phyloP scores from a whole-genome alignment of 2,329 filamentous ascomycete genomes.

The Remersonia thermophila region DNA sequence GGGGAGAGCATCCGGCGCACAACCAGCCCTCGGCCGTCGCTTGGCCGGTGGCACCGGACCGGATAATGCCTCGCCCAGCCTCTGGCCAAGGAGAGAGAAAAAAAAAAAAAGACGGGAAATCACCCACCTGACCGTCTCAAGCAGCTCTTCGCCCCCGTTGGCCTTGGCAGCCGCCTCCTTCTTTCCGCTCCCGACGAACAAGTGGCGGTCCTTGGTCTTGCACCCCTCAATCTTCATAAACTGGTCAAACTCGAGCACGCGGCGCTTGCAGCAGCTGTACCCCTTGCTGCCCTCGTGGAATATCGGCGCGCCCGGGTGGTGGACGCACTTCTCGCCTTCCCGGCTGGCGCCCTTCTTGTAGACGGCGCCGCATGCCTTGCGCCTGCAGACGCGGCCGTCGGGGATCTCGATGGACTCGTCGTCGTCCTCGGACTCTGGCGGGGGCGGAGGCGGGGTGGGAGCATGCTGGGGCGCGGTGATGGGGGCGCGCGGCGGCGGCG shows the following conservation, averaged over 20 bases:
- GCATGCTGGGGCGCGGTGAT: conserved; percentile 32
- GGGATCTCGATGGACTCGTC: conserved; percentile 64
- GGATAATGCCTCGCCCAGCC: conserved; percentile 1
- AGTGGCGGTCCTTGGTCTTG: conserved; percentile 64
- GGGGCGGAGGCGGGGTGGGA: conserved; percentile 43
- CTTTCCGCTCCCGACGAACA: conserved; percentile 70
- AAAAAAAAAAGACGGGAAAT: conserved; percentile 3
- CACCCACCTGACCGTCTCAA: conserved; percentile 63
- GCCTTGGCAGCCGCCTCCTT: conserved; percentile 41
- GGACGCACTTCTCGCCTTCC: conserved; percentile 65
- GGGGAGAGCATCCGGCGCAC: too few species aligned
- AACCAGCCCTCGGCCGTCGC: conserved; percentile 16
- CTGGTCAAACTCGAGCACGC: conserved; percentile 92
- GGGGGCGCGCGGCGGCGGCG: conserved; percentile 26
- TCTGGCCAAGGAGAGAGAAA: conserved; percentile 6
- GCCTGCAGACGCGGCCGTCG: conserved; percentile 62
- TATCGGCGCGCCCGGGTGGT: conserved; percentile 81
- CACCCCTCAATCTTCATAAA: conserved; percentile 95
- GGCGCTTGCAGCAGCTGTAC: conserved; percentile 90
- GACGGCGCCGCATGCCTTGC: conserved; percentile 57
- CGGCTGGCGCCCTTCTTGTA: conserved; percentile 51
- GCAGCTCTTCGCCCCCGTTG: conserved; percentile 54
- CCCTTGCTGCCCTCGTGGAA: conserved; percentile 99
- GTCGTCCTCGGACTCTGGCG: conserved; percentile 75
- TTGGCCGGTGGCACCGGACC: conserved; percentile 12